Base-by-base conservation (phyloP, 139 green algal species). In the Diplosphaera chodatii region DNA sequence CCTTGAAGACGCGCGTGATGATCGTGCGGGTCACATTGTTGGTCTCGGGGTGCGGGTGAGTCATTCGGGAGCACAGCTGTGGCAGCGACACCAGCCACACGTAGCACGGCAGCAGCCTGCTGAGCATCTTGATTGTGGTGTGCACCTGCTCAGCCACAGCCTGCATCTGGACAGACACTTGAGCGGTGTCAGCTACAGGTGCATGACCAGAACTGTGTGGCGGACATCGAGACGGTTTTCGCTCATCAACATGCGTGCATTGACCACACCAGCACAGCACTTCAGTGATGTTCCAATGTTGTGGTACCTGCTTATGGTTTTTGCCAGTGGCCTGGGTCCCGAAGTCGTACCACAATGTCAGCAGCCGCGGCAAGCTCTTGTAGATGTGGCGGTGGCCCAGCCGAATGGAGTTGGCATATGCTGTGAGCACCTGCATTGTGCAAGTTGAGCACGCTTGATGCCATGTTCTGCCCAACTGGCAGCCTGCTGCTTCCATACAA, bases 261-360 rank as follows among this genome's bases (percentile, higher is more conserved):
- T n/a, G n/a, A n/a, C n/a, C n/a, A n/a, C n/a, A n/a, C n/a, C n/a
- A n/a, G n/a, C n/a, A n/a, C n/a, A n/a, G n/a, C n/a, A n/a, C n/a
- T 48, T 48, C 8, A 20, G 37, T 48, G 37, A 6, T 48, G 10
- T 48, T 20, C 37, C 6, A 48, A 10, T 48, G 37, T 48, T 48
- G 37, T 48, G 37, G 10, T 10, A 48, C 10, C 37, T 20, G 10
- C 16, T 59, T 10, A 10, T n/a, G 13, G 13, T 59, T 59, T 25
- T 59, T 59, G 48, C 3, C 48, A 18, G 64, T 55, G 22, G 41
- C 32, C 40, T 40, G 76, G 56, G 29, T 83, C 63, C 92, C 91
- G 81, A 94, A 92, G 31, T 98, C 94, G 71, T 96, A 97, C 87
- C 89, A 97, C 4, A 98, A 74, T 0, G 94, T 99, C 37, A 99